Conservation (phyloP, 768 basidiomycete genomes). For the Phylloporus scabripes region DNA sequence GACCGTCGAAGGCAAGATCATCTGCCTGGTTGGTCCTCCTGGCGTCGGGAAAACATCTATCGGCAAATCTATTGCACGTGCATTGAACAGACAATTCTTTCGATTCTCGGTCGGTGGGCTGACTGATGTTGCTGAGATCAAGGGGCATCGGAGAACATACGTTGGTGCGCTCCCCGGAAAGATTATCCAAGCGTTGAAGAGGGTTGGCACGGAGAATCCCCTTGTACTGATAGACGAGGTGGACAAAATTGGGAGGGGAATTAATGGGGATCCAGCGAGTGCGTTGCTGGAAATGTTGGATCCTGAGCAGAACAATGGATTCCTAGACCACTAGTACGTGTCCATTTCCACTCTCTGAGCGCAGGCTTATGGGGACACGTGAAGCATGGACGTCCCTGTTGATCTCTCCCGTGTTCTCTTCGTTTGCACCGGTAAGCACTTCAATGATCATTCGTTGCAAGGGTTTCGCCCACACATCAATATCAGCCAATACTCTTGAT, state of each 20-base stretch:
- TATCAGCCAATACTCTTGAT: slow-evolving; percentile 79
- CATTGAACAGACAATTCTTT: slow-evolving; percentile 89
- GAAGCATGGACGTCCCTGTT: slow-evolving; percentile 94
- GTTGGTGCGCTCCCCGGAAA: slow-evolving; percentile 92
- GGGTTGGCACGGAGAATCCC: slow-evolving; percentile 91
- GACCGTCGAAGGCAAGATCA: slow-evolving; percentile 95
- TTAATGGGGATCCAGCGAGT: slow-evolving; percentile 89
- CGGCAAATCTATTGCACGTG: slow-evolving; percentile 90
- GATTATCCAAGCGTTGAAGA: slow-evolving; percentile 90
- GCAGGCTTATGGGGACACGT: slow-evolving; percentile 3
- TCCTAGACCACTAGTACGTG: slow-evolving; percentile 91
- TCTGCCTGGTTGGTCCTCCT: slow-evolving; percentile 93
- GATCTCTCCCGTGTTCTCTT: slow-evolving; percentile 95
- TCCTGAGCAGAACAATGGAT: slow-evolving; percentile 91
- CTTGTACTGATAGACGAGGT: slow-evolving; percentile 93
- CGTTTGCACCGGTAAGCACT: slow-evolving; percentile 73
- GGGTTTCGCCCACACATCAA: slow-evolving; percentile 5
- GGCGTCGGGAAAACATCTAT: slow-evolving; percentile 98
- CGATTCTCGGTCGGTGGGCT: slow-evolving; percentile 95
- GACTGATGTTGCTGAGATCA: slow-evolving; percentile 98
- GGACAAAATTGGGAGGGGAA: slow-evolving; percentile 89
- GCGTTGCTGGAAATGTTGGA: slow-evolving; percentile 91
- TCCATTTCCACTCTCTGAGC: not conserved
- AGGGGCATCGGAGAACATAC: slow-evolving; percentile 96
- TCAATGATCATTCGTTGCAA: not conserved